These are phyloP conservation scores for Salix udensis DNA, from an alignment of 345 rosid genomes.

Conservation along the genomic window DNA sequence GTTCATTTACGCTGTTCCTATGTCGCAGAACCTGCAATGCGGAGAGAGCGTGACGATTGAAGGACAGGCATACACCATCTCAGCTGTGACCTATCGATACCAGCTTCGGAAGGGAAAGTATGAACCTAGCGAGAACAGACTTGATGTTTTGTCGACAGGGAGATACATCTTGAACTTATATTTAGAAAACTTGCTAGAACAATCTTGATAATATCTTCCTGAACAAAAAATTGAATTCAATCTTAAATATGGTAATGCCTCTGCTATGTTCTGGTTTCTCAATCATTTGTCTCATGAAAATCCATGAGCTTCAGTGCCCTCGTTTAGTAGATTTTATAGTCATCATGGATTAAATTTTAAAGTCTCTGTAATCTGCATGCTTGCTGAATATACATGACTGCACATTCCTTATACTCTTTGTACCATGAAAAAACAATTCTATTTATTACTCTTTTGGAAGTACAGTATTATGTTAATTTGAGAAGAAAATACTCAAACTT, in stretches of 20 bases:
- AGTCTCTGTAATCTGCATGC: neutral
- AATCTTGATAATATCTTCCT: slow-evolving; percentile 40
- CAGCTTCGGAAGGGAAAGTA: slow-evolving; percentile 90
- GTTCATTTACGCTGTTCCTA: slow-evolving; percentile 4
- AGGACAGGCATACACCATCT: slow-evolving; percentile 76
- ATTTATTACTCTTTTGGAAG: no score
- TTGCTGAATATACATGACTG: neutral
- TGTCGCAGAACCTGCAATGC: slow-evolving; percentile 72
- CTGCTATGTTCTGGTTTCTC: neutral
- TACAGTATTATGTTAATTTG: no score
- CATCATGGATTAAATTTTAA: neutral
- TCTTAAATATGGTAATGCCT: neutral
- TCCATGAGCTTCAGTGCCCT: neutral
- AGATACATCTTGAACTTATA: slow-evolving; percentile 74
- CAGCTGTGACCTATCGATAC: slow-evolving; percentile 80
- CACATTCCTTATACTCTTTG: no score
- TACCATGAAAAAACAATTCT: no score
- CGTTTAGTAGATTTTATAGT: neutral
- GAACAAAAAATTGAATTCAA: neutral
- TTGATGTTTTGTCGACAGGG: slow-evolving; percentile 77
- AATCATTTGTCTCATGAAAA: neutral
- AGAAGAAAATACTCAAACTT: no score
- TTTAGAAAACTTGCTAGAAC: slow-evolving; percentile 60
- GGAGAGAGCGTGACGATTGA: slow-evolving; percentile 87
- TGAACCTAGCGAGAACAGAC: slow-evolving; percentile 82